Conservation (phyloP, 2,329 filamentous ascomycete genomes). For the Diaporthe citrichinensis region DNA sequence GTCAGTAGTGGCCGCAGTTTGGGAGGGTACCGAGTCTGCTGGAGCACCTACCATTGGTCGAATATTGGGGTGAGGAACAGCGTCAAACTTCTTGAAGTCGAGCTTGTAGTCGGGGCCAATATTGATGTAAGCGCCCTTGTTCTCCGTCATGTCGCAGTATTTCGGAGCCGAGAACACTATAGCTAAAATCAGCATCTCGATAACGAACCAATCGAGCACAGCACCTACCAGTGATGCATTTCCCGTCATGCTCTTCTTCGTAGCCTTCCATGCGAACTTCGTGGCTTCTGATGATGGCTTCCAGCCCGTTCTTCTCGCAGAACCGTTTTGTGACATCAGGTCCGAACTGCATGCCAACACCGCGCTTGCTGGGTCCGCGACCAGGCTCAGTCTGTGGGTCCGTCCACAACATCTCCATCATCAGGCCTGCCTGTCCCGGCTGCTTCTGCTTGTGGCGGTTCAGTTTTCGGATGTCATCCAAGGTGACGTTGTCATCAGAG, state of each 20-base stretch:
- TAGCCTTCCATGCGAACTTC: constrained; percentile 99
- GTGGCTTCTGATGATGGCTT: constrained; percentile 96
- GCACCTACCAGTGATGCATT: constrained; percentile 87
- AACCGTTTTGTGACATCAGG: constrained; percentile 97
- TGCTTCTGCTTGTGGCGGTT: constrained; percentile 92
- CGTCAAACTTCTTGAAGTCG: constrained; percentile 92
- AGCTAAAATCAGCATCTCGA: constrained; percentile 46
- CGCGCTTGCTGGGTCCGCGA: constrained; percentile 94
- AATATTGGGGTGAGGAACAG: constrained; percentile 95
- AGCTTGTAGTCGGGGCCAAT: constrained; percentile 93
- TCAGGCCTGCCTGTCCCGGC: constrained; percentile 91
- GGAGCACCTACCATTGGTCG: constrained; percentile 81
- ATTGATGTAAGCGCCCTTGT: constrained; percentile 99
- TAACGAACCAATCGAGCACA: not conserved
- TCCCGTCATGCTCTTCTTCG: constrained; percentile 95
- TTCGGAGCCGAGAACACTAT: constrained; percentile 95
- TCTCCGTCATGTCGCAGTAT: constrained; percentile 98
- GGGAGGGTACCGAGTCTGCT: not conserved
- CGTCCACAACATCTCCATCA: constrained; percentile 99
- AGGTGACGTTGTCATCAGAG: constrained; percentile 91
- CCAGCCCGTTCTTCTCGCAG: constrained; percentile 94
- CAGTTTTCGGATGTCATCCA: constrained; percentile 95
- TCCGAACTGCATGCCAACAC: constrained; percentile 96
- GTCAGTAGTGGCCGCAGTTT: constrained; percentile 31
- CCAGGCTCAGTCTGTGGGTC: constrained; percentile 91